A percentile compares a stretch with the other conserved stretches of the same genome.
Conservation (phyloP, 2,329 filamentous ascomycete species). For the Septoria linicola region DNA sequence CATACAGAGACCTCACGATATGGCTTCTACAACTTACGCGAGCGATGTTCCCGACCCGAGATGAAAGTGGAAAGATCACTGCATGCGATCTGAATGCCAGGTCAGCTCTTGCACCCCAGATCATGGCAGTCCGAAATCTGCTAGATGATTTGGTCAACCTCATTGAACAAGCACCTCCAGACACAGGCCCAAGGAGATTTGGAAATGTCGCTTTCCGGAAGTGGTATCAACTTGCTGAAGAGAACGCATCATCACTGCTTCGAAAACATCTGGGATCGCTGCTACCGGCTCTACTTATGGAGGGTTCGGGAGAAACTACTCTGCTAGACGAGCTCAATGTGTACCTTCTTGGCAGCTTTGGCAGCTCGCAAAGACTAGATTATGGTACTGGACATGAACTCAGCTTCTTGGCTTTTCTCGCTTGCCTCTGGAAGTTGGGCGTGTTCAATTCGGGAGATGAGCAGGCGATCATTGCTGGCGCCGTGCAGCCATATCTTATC, state of each 20-base stretch:
- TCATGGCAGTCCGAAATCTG: conserved; percentile 65
- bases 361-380: conserved; percentile 83
- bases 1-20: conserved; percentile 81
- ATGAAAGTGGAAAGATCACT: conserved; percentile 35
- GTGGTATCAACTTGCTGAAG: conserved; percentile 72
- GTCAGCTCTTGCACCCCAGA: conserved; percentile 47
- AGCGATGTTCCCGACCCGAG: conserved; percentile 71
- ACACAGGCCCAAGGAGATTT: conserved; percentile 82
- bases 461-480: conserved; percentile 73
- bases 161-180: conserved; percentile 76
- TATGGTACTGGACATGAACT: conserved; percentile 96
- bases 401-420: conserved; percentile 89
- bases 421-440: conserved; percentile 84
- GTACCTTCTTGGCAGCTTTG: conserved; percentile 84
- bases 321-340: conserved; percentile 62
- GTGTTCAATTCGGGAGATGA: conserved; percentile 71
- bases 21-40: conserved; percentile 90
- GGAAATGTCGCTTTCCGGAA: conserved; percentile 87
- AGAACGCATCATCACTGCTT: conserved; percentile 54
- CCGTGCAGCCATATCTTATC: conserved; percentile 82
- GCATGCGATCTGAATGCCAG: conserved; percentile 49
- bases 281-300: conserved; percentile 37
- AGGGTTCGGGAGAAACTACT: conserved; percentile 37
- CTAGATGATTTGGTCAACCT: conserved; percentile 64
- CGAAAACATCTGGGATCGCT: conserved; percentile 20